These are phyloP conservation scores for Naganishia vishniacii DNA, from an alignment of 768 basidiomycete species.

Conservation along the genomic window DNA sequence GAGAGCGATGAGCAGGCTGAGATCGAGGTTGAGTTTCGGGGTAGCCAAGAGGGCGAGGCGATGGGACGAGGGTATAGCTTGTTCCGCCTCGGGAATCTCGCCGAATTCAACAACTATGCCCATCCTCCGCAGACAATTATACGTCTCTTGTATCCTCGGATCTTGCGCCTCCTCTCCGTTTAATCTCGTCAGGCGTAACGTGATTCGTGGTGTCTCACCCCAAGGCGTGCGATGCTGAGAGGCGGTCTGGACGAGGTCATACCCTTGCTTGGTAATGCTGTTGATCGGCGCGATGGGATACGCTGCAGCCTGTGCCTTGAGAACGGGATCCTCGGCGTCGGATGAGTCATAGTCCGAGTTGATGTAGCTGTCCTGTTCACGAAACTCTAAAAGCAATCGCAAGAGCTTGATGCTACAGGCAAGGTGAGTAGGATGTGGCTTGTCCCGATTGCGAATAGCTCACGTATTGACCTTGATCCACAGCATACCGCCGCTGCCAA, in stretches of 20 bases:
- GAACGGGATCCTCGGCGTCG: conserved; percentile 46
- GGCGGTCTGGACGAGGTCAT: conserved; percentile 63
- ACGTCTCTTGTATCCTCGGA: conserved; percentile 62
- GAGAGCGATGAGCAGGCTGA: conserved; percentile 77
- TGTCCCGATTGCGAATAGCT: conserved; percentile 44
- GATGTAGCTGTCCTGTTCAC: conserved; percentile 75
- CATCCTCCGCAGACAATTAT: conserved; percentile 58
- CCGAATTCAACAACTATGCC: conserved; percentile 66
- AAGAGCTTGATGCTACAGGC: conserved; percentile 64
- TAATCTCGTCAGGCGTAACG: conserved; percentile 64
- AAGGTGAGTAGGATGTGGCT: background rate
- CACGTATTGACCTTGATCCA: conserved; percentile 92
- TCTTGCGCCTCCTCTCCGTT: conserved; percentile 34
- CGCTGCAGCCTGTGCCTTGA: conserved; percentile 25
- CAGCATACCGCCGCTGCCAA: conserved; percentile 64
- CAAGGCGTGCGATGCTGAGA: conserved; percentile 54
- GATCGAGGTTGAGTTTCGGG: conserved; percentile 66
- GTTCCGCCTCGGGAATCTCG: conserved; percentile 9
- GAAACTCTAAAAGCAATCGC: conserved; percentile 70
- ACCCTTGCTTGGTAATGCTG: conserved; percentile 66
- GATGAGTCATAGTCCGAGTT: conserved; percentile 58
- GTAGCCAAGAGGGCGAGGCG: conserved; percentile 53
- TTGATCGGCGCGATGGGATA: conserved; percentile 56
- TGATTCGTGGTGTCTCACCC: conserved; percentile 49
- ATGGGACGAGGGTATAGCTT: conserved; percentile 2